Base-by-base conservation (phyloP, 371 early-diverging fungal genomes). In the Mortierella sp. region DNA sequence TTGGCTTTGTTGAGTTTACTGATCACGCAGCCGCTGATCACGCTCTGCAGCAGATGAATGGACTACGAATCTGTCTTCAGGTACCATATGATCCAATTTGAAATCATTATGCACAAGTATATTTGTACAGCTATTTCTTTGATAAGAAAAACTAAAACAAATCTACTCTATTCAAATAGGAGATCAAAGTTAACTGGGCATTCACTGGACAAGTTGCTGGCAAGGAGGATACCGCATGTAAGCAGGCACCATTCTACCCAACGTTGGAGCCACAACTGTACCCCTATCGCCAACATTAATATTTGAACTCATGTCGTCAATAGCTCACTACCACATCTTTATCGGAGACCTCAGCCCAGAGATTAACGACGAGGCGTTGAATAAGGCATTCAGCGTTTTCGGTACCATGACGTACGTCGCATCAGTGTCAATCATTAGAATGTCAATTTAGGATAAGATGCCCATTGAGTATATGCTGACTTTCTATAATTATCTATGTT, bases 1-100 rank as follows among this genome's bases (percentile, higher is more conserved):
- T 95, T 86, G 97, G 96, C n/a, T 97, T 97, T 83, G 92, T 97
- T 54, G 96, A 96, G 78, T 95, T 93, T 87, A 83, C 73, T 60
- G 94, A 93, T 54, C 93, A 91, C 76, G 85, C 85, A 49, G 83
- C 88, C 55, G 97, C 97, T 28, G 94, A 94, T 52, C 75, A 83
- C 66, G 96, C 96, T 49, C 83, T 96, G 30, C 89, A 92, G 75
- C 86, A 77, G 30, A 87, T 96, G 84, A 94, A 94, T 75, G 96
- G 96, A 9, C 89, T 91, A 68, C 90, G 88, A 61, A 85, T 93
- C 22, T 89, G 87, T 71, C 88, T 87, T 47, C 85, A 88, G 70
- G 93, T 90, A 87, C 66, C 45, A 12, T 18, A 8, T n/a, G 16
- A 35, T 32, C 51, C 16, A 51, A 22, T 5, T 60, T 22, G 39